Evolutionary conservation across 148 eudicot species (phyloP).

Genomic region (Cornus controversa): DNA sequence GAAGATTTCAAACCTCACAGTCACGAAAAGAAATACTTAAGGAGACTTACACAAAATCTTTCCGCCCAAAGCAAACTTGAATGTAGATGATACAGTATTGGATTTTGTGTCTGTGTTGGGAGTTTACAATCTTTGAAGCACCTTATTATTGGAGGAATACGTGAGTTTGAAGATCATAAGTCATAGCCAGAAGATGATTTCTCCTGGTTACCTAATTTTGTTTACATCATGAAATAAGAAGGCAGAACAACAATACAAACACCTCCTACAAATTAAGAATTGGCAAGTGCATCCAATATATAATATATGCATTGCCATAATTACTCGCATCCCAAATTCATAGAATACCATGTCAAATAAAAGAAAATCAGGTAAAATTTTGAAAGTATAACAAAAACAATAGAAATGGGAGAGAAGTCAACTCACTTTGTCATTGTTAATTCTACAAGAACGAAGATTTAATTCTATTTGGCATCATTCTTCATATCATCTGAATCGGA

Average conservation of each 20-base stretch:
- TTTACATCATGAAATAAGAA: not conserved
- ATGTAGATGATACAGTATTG: too few species aligned
- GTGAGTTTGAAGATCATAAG: not conserved
- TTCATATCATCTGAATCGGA: constrained; percentile 47
- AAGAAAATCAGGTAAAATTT: not conserved
- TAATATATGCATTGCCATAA: not conserved
- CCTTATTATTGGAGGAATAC: too few species aligned
- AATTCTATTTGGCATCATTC: constrained; percentile 21
- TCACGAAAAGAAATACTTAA: too few species aligned
- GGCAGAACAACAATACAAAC: not conserved
- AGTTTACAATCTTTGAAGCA: not conserved
- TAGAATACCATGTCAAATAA: not conserved
- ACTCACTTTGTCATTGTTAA: constrained; percentile 20
- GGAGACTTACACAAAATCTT: not conserved
- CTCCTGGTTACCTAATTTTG: not conserved
- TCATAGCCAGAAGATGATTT: too few species aligned
- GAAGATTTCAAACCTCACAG: not conserved
- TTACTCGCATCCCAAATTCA: not conserved
- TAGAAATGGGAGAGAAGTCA: not conserved
- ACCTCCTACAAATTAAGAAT: not conserved
- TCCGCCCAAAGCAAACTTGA: not conserved
- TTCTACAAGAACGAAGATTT: not conserved
- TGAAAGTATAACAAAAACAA: not conserved
- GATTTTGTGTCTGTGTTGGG: too few species aligned
- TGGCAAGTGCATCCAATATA: not conserved